These are phyloP conservation scores for Aspergillus heteromorphus DNA, from an alignment of 495 filamentous ascomycete species.

Conservation along the genomic window DNA sequence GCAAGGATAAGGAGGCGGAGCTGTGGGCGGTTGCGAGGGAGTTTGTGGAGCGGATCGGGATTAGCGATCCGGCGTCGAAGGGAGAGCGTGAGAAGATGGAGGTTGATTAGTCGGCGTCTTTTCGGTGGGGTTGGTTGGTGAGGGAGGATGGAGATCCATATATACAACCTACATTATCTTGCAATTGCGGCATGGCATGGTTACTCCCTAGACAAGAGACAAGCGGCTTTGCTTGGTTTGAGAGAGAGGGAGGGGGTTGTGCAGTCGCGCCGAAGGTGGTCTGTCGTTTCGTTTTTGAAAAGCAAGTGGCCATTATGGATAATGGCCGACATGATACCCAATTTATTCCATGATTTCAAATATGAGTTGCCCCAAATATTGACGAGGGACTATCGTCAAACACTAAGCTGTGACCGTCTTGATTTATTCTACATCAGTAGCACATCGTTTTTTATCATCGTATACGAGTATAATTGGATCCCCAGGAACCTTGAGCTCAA, in stretches of 20 bases:
- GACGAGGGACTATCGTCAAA: not conserved
- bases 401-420: not conserved
- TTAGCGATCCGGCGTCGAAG: conserved; percentile 14
- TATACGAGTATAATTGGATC: conserved; percentile 10
- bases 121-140: not conserved
- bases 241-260: not conserved
- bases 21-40: conserved; percentile 59
- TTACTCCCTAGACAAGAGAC: not conserved
- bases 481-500: conserved; percentile 14
- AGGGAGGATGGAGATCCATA: not conserved
- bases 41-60: conserved; percentile 39
- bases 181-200: not conserved
- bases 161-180: not conserved
- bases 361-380: not conserved
- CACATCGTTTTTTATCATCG: not conserved
- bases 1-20: conserved; percentile 72
- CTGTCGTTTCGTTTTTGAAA: too few species aligned
- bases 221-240: not conserved
- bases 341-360: not conserved
- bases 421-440: not conserved
- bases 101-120: conserved; percentile 24
- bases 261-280: not conserved
- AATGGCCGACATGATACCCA: conserved; percentile 31
- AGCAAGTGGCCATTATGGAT: not conserved
- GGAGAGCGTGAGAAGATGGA: conserved; percentile 29